phyloP scores from a whole-genome alignment of 495 filamentous ascomycete genomes.

The Aspergillus egyptiacus region DNA sequence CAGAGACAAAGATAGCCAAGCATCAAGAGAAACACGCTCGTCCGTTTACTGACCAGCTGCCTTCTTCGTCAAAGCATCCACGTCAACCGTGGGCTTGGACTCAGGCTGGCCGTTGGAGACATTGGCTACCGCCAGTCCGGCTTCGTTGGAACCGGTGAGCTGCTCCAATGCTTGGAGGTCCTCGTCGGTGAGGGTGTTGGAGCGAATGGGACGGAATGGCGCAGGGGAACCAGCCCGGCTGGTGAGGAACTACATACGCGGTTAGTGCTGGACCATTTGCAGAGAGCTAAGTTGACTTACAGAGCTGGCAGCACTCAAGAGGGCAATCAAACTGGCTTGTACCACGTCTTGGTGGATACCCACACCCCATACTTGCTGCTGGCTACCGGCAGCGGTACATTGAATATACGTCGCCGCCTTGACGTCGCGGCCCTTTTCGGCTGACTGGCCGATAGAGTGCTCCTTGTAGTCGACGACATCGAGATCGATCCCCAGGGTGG shows the following conservation, averaged over 20 bases:
- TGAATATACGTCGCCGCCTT: conserved; percentile 95
- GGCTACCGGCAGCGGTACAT: conserved; percentile 65
- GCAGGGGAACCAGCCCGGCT: conserved; percentile 41
- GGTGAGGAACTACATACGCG: conserved; percentile 36
- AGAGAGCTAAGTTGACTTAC: conserved; percentile 48
- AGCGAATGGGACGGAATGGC: conserved; percentile 44
- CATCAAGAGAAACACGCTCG: too few relatives aligned
- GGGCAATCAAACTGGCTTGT: conserved; percentile 82
- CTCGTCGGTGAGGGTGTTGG: conserved; percentile 41
- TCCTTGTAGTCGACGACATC: conserved; percentile 96
- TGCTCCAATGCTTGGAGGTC: conserved; percentile 42
- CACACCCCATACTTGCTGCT: conserved; percentile 81
- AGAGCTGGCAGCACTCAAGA: conserved; percentile 81
- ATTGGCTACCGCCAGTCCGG: conserved; percentile 4
- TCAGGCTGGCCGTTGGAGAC: conserved; percentile 13
- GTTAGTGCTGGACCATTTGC: conserved; percentile 11
- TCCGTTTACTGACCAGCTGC: conserved; percentile 30
- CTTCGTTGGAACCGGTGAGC: conserved; percentile 24
- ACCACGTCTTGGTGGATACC: conserved; percentile 94
- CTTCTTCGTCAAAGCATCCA: conserved; percentile 32
- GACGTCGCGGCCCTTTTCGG: conserved; percentile 69
- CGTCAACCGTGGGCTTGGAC: conserved; percentile 27
- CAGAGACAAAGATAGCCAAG: too few relatives aligned
- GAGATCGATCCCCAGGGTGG: conserved; percentile 75
- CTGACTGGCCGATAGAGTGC: conserved; percentile 79